Base-by-base conservation (phyloP, 2,329 filamentous ascomycete genomes). In the Scedosporium apiospermum region DNA sequence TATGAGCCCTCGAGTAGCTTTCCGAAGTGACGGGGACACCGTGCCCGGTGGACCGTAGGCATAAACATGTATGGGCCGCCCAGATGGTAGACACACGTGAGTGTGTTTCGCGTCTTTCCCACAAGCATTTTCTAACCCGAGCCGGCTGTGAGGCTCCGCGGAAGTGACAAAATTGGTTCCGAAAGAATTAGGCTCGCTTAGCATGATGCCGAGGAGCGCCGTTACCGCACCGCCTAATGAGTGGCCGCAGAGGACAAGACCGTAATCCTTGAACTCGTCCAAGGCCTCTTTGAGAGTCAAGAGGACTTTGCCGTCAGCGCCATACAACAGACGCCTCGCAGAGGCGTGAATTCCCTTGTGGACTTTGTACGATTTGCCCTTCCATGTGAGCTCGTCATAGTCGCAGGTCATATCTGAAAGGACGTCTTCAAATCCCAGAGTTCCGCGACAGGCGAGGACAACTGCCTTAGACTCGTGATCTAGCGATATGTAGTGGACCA, bases 311-410 rank as follows among this genome's bases (percentile, higher is more conserved):
- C 86, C 86, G 58, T 89, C 87, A 57, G 82, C 85, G 7, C 87
- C 87, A 67, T 87, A 87, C 0, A 91, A 75, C 0, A 91, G 78
- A 10, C 88, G 82, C 21, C 83, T 80, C 3, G 88, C 88, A 1
- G 88, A 90, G 0, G 88, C 87, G 69, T 90, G 87, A 62, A 91
- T 86, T 14, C 88, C 88, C 70, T 90, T 90, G 73, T 91, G 88
- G 0, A 90, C 88, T 66, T 87, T 85, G 75, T 88, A 90, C 1
- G 76, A 75, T 63, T 79, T 82, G 16, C 85, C 86, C 63, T 84
- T 80, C 86, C 88, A 88, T 4, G 76, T 65, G 9, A 89, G 74
- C 62, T 86, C 80, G 66, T 89, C 87, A 65, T 90, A 90, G 57
- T 89, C 88, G 71, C 88, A 90, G 34, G 87, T 87, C 81, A 90